Conservation (phyloP, 106 monocot genomes). For the Allium cepa region DNA sequence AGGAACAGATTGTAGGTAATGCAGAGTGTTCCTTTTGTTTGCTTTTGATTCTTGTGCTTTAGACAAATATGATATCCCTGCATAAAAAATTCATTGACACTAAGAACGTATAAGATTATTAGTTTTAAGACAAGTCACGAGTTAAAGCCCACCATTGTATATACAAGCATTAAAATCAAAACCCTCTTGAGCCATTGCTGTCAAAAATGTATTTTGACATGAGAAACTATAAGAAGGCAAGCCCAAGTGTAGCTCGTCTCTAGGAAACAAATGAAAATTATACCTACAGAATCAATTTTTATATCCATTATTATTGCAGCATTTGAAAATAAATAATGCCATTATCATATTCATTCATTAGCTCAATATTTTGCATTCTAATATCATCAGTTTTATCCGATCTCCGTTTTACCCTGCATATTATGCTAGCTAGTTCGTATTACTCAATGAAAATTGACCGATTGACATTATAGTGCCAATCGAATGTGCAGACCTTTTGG, state of each 20-base stretch:
- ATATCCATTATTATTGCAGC: too few relatives aligned
- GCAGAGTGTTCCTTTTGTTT: slow-evolving; percentile 31
- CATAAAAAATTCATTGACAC: not conserved
- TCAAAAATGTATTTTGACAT: slow-evolving; percentile 69
- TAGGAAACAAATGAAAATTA: slow-evolving; percentile 93
- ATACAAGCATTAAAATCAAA: slow-evolving; percentile 94
- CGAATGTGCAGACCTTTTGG: too few relatives aligned
- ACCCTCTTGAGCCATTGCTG: slow-evolving; percentile 82
- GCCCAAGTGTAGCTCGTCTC: slow-evolving; percentile 63
- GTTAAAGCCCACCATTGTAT: slow-evolving; percentile 43
- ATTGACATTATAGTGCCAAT: too few relatives aligned
- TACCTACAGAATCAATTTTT: slow-evolving; percentile 13
- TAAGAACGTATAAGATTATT: not conserved
- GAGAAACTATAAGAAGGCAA: slow-evolving; percentile 93
- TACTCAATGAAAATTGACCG: too few relatives aligned
- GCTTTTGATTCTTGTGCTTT: slow-evolving; percentile 72
- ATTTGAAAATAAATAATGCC: too few relatives aligned
- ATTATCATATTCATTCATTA: too few relatives aligned
- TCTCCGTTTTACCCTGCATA: too few relatives aligned
- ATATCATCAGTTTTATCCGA: too few relatives aligned
- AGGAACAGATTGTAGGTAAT: slow-evolving; percentile 9
- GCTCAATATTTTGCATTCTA: too few relatives aligned
- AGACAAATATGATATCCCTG: slow-evolving; percentile 79
- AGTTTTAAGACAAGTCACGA: not conserved
- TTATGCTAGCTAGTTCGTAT: too few relatives aligned